phyloP scores from a whole-genome alignment of 192 early-diverging fungal genomes.

The Coemansia sp. region DNA sequence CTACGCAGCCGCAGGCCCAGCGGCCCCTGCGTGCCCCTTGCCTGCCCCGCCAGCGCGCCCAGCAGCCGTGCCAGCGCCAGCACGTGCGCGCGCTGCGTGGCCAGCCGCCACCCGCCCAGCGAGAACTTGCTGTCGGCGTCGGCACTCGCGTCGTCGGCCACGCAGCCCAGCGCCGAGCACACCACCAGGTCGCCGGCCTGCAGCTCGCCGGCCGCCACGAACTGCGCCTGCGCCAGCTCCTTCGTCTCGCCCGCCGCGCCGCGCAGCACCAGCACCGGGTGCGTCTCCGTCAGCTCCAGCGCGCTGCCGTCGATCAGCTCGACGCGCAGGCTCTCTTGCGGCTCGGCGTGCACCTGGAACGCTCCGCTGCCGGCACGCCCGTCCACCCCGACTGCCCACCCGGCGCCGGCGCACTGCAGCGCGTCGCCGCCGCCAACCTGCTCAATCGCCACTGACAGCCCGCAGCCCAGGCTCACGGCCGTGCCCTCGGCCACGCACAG shows the following conservation, averaged over 20 bases:
- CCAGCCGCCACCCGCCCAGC: conserved; percentile 19
- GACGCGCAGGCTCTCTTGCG: conserved; percentile 39
- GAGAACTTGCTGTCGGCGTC: conserved; percentile 12
- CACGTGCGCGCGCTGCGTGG: conserved; percentile 16
- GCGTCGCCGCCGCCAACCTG: conserved; percentile 17
- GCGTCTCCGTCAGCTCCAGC: conserved; percentile 42
- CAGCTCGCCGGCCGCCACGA: conserved; percentile 36
- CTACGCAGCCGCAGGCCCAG: background rate
- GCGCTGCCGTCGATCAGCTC: conserved; percentile 31
- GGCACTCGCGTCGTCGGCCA: conserved; percentile 13
- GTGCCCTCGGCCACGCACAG: conserved; percentile 60
- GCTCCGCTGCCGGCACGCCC: conserved; percentile 27
- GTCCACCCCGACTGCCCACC: conserved; percentile 6
- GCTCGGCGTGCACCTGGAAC: conserved; percentile 41
- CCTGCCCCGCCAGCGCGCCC: conserved; percentile 26
- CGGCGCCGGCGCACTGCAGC: conserved; percentile 28
- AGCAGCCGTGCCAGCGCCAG: conserved; percentile 46
- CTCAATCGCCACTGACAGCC: conserved; percentile 48
- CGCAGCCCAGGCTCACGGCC: conserved; percentile 38
- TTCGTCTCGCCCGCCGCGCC: conserved; percentile 7
- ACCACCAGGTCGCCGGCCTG: conserved; percentile 31
- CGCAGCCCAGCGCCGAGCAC: conserved; percentile 34
- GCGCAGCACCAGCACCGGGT: conserved; percentile 43
- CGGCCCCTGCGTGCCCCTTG: background rate
- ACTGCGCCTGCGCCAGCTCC: conserved; percentile 24